phyloP scores from a whole-genome alignment of 371 early-diverging fungal genomes.

The Mucor saturninus region DNA sequence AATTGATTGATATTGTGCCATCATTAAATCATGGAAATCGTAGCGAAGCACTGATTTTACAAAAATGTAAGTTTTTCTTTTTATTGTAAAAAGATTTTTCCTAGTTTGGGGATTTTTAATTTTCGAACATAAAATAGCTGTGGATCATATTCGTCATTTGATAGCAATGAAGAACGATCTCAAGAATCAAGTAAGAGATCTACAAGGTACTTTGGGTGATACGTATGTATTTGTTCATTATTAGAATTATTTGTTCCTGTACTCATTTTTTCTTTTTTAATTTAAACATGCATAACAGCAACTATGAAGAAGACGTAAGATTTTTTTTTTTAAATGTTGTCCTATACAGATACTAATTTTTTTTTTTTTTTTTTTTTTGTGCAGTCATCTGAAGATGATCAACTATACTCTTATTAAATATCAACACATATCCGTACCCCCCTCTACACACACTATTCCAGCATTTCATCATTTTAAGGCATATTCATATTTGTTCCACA shows the following conservation, averaged over 20 bases:
- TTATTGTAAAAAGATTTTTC: not conserved
- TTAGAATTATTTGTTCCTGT: constrained; percentile 13
- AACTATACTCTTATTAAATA: constrained; percentile 29
- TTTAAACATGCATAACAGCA: constrained; percentile 15
- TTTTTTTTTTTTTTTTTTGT: not conserved
- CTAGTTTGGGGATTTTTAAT: not conserved
- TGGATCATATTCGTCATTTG: constrained; percentile 27
- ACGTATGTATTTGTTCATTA: constrained; percentile 21
- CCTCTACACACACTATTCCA: not conserved
- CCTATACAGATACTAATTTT: not conserved
- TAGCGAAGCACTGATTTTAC: constrained; percentile 53
- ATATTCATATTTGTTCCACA: not conserved
- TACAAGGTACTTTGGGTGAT: constrained; percentile 27
- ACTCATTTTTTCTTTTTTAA: not conserved
- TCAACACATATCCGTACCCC: not conserved
- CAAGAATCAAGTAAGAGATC: constrained; percentile 24
- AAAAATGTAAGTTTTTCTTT: constrained; percentile 22
- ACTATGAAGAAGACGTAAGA: constrained; percentile 48
- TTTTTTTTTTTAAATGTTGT: not conserved
- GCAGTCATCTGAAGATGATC: constrained; percentile 51
- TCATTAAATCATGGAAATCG: constrained; percentile 60
- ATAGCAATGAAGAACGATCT: constrained; percentile 23
- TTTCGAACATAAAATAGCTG: constrained; percentile 14
- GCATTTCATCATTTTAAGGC: constrained; percentile 1
- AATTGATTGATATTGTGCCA: constrained; percentile 80